Conservation (phyloP, 768 basidiomycete species). For the Cystofilobasidium bisporidii region DNA sequence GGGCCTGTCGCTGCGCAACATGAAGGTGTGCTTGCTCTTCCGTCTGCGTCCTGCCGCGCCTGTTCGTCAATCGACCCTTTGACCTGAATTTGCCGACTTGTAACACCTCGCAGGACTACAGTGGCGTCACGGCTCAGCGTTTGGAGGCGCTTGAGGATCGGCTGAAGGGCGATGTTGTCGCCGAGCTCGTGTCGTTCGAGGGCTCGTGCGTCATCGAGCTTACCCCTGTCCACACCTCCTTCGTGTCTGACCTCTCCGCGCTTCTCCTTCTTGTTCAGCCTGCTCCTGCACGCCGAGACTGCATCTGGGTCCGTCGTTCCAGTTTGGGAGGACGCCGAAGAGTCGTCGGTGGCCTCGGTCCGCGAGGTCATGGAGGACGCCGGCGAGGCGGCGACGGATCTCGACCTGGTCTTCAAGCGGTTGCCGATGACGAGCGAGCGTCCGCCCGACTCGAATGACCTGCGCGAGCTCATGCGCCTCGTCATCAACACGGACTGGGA, state of each 20-base stretch:
- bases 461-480: constrained; percentile 44
- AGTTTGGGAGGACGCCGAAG: constrained; percentile 81
- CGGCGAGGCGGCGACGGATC: constrained; percentile 37
- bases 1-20: constrained; percentile 76
- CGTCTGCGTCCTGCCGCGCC: too few species aligned
- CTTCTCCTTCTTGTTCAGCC: constrained; percentile 44
- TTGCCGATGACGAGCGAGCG: constrained; percentile 88
- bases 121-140: constrained; percentile 82
- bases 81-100: not conserved
- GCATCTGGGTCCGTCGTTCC: constrained; percentile 79
- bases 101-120: constrained; percentile 53
- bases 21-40: constrained; percentile 54
- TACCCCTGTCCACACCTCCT: not conserved
- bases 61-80: not conserved
- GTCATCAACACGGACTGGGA: constrained; percentile 59
- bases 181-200: constrained; percentile 72
- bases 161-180: constrained; percentile 72
- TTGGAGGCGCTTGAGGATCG: constrained; percentile 85
- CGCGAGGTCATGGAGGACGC: constrained; percentile 69
- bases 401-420: constrained; percentile 66
- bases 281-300: constrained; percentile 83
- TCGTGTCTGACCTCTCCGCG: too few species aligned
- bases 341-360: constrained; percentile 63
- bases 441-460: constrained; percentile 41
- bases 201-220: constrained; percentile 51